phyloP scores from a whole-genome alignment of 2,329 filamentous ascomycete species.

The Cladosporium cucumerinum region DNA sequence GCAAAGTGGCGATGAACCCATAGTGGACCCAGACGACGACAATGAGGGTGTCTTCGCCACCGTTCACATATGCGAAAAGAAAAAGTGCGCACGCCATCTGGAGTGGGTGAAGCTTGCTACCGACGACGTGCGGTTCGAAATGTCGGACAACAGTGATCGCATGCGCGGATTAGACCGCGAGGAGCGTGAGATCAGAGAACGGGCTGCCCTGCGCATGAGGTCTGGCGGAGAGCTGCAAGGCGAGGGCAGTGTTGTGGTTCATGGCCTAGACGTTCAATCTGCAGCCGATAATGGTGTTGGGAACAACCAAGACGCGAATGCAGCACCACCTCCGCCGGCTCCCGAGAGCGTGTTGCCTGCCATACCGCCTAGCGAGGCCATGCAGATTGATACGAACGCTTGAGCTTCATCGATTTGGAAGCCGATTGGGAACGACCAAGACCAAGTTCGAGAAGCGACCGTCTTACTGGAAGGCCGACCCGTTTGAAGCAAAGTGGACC shows the following conservation, averaged over 20 bases:
- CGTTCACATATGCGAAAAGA: constrained; percentile 41
- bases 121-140: constrained; percentile 47
- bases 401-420: not conserved
- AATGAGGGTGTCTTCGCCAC: constrained; percentile 8
- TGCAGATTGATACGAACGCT: not conserved
- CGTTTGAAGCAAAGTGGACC: not conserved
- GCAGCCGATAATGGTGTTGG: not conserved
- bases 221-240: constrained; percentile 34
- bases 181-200: constrained; percentile 44
- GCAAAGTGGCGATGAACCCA: constrained; percentile 18
- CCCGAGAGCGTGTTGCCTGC: constrained; percentile 9
- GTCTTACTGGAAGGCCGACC: not conserved
- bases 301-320: not conserved
- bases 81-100: constrained; percentile 48
- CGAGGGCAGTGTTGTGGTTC: constrained; percentile 22
- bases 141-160: constrained; percentile 43
- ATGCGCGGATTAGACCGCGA: constrained; percentile 47
- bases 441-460: not conserved
- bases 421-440: not conserved
- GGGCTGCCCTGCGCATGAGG: constrained; percentile 41
- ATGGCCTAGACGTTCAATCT: constrained; percentile 5
- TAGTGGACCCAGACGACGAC: constrained; percentile 21
- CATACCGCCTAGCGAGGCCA: constrained; percentile 6
- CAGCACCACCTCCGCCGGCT: not conserved
- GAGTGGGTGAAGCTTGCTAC: constrained; percentile 50